These are phyloP conservation scores for Euryodendron excelsum DNA, from an alignment of 148 eudicot species.

Conservation along the genomic window DNA sequence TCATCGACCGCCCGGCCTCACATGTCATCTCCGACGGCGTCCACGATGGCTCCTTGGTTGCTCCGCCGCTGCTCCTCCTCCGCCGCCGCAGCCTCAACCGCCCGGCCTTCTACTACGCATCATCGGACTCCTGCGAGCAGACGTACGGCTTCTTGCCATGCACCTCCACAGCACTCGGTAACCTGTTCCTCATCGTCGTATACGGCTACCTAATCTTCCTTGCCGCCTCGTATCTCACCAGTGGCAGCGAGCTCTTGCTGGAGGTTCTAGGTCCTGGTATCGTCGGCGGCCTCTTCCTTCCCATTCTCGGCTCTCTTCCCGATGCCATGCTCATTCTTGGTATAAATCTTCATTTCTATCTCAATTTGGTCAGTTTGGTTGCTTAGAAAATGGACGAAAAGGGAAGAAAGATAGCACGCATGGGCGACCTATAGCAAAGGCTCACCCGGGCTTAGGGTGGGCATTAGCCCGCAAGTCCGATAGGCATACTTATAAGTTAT, in stretches of 20 bases:
- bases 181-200: conserved; percentile 45
- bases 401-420: too few relatives aligned
- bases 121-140: conserved; percentile 40
- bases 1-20: conserved; percentile 14
- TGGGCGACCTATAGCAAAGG: too few relatives aligned
- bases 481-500: too few relatives aligned
- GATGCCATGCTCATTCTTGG: conserved; percentile 96
- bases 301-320: conserved; percentile 90
- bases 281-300: conserved; percentile 81
- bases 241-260: conserved; percentile 69
- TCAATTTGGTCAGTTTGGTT: too few relatives aligned
- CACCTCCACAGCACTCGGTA: conserved; percentile 48
- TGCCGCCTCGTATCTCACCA: conserved; percentile 46
- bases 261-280: conserved; percentile 92
- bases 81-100: too few relatives aligned
- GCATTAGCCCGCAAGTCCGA: too few relatives aligned
- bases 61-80: neutral
- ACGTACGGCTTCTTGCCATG: conserved; percentile 65
- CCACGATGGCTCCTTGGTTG: too few relatives aligned
- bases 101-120: too few relatives aligned
- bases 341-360: conserved; percentile 13
- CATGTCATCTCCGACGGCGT: conserved; percentile 44
- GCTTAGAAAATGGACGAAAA: too few relatives aligned
- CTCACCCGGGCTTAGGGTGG: too few relatives aligned
- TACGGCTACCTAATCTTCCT: conserved; percentile 57